Conservation (phyloP, 305 asterid genomes). For the Euphrasia arctica region DNA sequence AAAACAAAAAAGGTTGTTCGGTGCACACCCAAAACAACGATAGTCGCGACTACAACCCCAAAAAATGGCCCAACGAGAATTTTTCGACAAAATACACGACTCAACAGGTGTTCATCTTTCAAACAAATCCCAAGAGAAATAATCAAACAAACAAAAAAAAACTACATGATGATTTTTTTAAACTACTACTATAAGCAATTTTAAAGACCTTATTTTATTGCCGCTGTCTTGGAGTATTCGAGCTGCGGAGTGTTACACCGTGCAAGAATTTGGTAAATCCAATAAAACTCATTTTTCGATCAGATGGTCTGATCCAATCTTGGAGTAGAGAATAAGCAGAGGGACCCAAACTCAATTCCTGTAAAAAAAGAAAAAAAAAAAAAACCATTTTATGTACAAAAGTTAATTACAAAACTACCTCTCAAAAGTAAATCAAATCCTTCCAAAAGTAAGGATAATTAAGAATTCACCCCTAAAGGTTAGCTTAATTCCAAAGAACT, state of each 20-base stretch:
- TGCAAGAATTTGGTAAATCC: slow-evolving; percentile 95
- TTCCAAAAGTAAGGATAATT: too few relatives aligned
- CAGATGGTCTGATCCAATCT: slow-evolving; percentile 84
- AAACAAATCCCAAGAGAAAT: background rate
- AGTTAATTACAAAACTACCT: too few relatives aligned
- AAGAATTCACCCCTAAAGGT: background rate
- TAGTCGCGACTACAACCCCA: background rate
- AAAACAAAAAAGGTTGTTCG: background rate
- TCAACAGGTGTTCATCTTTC: background rate
- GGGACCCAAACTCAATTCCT: slow-evolving; percentile 87
- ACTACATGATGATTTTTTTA: background rate
- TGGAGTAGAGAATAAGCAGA: slow-evolving; percentile 56
- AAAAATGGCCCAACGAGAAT: background rate
- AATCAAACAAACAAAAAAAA: too few relatives aligned
- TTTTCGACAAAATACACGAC: too few relatives aligned
- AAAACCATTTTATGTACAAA: background rate
- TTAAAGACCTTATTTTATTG: slow-evolving; percentile 24
- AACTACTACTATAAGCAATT: slow-evolving; percentile 1
- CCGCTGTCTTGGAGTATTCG: slow-evolving; percentile 63
- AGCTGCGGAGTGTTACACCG: slow-evolving; percentile 75
- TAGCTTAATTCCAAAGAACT: background rate
- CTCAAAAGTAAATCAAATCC: background rate
- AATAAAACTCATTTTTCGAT: slow-evolving; percentile 73
- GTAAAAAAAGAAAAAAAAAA: background rate
- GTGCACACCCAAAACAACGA: background rate